Evolutionary conservation across 108 stramenopile species (phyloP).

Genomic region (Schizochytrium sp.): DNA sequence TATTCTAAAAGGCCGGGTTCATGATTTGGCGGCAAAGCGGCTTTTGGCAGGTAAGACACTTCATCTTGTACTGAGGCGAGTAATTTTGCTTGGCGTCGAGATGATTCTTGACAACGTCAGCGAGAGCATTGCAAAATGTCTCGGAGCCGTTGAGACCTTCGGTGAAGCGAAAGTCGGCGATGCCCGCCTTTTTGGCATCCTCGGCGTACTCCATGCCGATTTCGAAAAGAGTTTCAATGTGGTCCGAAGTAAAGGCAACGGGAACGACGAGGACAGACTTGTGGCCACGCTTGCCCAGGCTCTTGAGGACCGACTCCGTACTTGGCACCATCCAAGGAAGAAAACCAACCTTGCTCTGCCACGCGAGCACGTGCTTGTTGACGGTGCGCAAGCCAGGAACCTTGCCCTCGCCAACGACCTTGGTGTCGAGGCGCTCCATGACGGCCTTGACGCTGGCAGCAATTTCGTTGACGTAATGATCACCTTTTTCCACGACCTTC

Average conservation of each 20-base stretch:
- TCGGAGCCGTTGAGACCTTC: conserved; percentile 88
- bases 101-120: conserved; percentile 79
- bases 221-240: conserved; percentile 99
- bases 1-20: conserved; percentile 3
- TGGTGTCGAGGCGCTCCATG: background rate
- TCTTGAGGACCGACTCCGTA: conserved; percentile 84
- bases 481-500: conserved; percentile 20
- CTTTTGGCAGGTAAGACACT: conserved; percentile 12
- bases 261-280: conserved; percentile 92
- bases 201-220: conserved; percentile 98
- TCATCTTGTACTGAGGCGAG: conserved; percentile 22
- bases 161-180: conserved; percentile 76
- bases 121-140: conserved; percentile 85
- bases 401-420: background rate
- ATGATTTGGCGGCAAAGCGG: background rate
- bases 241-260: conserved; percentile 94
- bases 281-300: conserved; percentile 74
- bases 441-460: conserved; percentile 13
- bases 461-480: conserved; percentile 14
- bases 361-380: conserved; percentile 35
- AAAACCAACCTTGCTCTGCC: conserved; percentile 90
- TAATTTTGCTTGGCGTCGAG: conserved; percentile 33
- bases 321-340: conserved; percentile 97
- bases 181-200: conserved; percentile 83
- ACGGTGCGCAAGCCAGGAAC: background rate